These are phyloP conservation scores for Fulvia fulva DNA, from an alignment of 2,329 filamentous ascomycete genomes.

Conservation along the genomic window DNA sequence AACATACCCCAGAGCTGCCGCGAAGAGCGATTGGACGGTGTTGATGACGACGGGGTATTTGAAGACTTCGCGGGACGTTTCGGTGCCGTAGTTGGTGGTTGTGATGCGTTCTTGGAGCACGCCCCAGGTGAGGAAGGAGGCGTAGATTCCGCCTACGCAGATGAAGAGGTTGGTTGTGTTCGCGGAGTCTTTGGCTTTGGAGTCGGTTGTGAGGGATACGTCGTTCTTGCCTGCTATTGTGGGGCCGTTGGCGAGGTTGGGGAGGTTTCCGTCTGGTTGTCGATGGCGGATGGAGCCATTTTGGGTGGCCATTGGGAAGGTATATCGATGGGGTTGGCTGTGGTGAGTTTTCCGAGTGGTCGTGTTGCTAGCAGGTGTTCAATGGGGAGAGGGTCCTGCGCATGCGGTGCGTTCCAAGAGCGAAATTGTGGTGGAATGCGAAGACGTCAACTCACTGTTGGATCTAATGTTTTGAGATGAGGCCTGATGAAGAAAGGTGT, in stretches of 20 bases:
- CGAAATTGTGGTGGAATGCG: not conserved
- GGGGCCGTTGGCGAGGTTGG: constrained; percentile 17
- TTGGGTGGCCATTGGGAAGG: constrained; percentile 13
- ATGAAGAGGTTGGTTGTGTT: constrained; percentile 65
- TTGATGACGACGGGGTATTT: constrained; percentile 93
- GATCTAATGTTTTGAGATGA: too few relatives aligned
- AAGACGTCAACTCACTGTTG: too few relatives aligned
- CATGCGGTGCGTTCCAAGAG: not conserved
- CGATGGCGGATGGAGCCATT: constrained; percentile 28
- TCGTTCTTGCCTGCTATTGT: constrained; percentile 27
- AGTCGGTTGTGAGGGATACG: constrained; percentile 15
- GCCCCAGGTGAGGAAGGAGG: constrained; percentile 93
- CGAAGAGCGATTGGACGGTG: constrained; percentile 89
- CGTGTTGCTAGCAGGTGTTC: not conserved
- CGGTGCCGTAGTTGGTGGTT: constrained; percentile 75
- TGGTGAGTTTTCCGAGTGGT: not conserved
- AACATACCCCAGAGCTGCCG: constrained; percentile 72
- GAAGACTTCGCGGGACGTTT: constrained; percentile 65
- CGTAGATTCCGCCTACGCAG: constrained; percentile 93
- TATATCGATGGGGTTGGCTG: not conserved
- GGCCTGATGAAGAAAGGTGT: not conserved
- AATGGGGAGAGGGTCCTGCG: not conserved
- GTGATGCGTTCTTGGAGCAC: constrained; percentile 96
- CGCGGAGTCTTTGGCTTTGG: constrained; percentile 19
- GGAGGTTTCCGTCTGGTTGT: constrained; percentile 23